Evolutionary conservation across 129 eudicot genomes (phyloP), one percentile per base, ranked within the genome.

Genomic region (Flaveria linearis): DNA sequence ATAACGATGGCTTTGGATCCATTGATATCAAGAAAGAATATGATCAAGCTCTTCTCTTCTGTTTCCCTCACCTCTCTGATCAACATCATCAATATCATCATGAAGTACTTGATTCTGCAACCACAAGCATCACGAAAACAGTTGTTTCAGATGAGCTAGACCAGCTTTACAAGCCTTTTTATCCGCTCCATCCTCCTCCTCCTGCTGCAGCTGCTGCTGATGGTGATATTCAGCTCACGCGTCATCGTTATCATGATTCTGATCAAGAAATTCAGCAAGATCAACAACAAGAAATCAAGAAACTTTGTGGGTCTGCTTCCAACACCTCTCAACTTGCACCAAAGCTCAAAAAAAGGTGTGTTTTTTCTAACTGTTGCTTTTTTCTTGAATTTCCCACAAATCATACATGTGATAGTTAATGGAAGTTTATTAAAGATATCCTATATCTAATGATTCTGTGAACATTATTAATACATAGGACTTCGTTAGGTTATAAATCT

Each of bases 121-220:
- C 69, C 69, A 73, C 58, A 63, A 51, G 23, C 41, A 47, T 17
- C 42, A 52, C 11, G 18, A 49, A 78, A 68, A 28, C 72, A 39
- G 65, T 52, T 22, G 83, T 58, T 7, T 56, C 76, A 46, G 86
- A 84, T 78, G 89, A 84, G 22, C 33, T 92, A 14, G 84, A 89
- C 42, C 87, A 78, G 13, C 86, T 91, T 82, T 91, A 82, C 87
- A 85, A 86, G 89, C 96, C 92, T 2, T 83, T 85, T 58, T 81
- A 83, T 69, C 82, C 87, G 0, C 49, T 17, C 14, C 39, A 20
- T 11, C 51, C 28, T 12, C 53, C 23, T 61, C 4, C 65, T 57
- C 9, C 45, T 55, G 2, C 58, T 62, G 50, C 14, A 3, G 47
- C 23, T 69, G 62, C 18, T 56, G 28, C 26, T 56, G 62, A 56